These are phyloP conservation scores for Colletotrichum navitas DNA, from an alignment of 2,329 filamentous ascomycete genomes.

Conservation along the genomic window DNA sequence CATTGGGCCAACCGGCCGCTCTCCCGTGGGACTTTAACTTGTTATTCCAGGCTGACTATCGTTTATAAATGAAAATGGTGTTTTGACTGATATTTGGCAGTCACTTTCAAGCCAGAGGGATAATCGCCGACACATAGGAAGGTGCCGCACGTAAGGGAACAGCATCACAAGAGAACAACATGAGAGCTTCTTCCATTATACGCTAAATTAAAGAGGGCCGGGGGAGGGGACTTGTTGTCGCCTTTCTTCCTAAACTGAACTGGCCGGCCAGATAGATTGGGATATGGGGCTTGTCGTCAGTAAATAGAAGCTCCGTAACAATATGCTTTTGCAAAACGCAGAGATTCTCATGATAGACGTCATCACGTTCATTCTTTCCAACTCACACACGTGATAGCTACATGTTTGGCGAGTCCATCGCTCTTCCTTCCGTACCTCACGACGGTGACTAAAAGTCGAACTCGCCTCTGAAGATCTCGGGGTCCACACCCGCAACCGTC, in stretches of 20 bases:
- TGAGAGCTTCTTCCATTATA: not conserved
- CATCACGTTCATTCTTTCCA: conserved; percentile 9
- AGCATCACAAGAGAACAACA: not conserved
- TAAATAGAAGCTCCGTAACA: not conserved
- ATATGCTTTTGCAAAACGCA: not conserved
- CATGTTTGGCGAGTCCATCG: not conserved
- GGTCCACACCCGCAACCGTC: conserved; percentile 90
- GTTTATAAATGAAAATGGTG: not conserved
- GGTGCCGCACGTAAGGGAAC: not conserved
- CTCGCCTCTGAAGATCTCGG: conserved; percentile 87
- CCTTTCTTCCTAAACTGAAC: too few relatives aligned
- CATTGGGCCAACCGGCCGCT: conserved; percentile 51
- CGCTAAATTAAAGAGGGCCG: not conserved
- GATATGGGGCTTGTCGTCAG: conserved; percentile 65
- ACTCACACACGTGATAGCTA: not conserved
- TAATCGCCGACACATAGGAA: not conserved
- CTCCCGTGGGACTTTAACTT: not conserved
- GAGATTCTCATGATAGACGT: conserved; percentile 4
- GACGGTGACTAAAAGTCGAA: conserved; percentile 79
- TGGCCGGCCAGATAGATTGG: conserved; percentile 75
- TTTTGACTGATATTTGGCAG: not conserved
- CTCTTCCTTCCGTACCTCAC: not conserved
- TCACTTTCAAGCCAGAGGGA: not conserved
- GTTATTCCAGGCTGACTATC: too few relatives aligned
- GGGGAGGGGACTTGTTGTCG: too few relatives aligned